Evolutionary conservation across 768 basidiomycete genomes (phyloP), one percentile per base, ranked within the genome.

Genomic region (Lyophyllum semitale): DNA sequence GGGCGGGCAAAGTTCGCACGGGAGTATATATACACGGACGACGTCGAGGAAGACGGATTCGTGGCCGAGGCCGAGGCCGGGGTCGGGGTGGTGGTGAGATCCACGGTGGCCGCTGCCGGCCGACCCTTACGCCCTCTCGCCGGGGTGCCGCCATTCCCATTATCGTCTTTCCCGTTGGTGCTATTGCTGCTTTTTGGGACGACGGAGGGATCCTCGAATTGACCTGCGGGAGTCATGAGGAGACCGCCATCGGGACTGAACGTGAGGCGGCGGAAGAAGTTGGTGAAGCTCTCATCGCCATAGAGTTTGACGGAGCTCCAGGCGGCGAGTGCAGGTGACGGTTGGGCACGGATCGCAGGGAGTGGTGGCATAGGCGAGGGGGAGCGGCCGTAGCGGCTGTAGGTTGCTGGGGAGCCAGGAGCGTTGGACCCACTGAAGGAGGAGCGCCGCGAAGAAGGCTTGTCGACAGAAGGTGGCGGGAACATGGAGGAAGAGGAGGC

Each of bases 181-280:
- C 47, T 58, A 25, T 42, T 54, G n/a, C 43, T 52, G 35, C 52
- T 48, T 56, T 64, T 47, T 51, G 77, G 66, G 13, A 75, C 70
- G 26, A 85, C 84, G 13, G 89, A 84, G 3, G 93, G 90, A 69
- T 98, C 96, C 67, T 98, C 95, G 64, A 97, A 98, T 66, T 96
- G 92, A 0, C 97, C 97, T 1, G 97, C 96, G 0, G 97, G 97
- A 0, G 97, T 98, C 60, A 98, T 76, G 42, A 99, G 79, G 32
- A 99, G 77, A 9, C 88, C 92, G 0, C 97, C 97, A 67, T 99
- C 97, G 1, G 96, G 93, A 51, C 93, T 94, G 73, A 98, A 99
- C 11, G 89, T 88, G 57, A 99, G 76, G 32, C 97, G 82, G 26
- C 97, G 78, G 80, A 98, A 99, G 76, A 98, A 99, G 63, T 95